A percentile compares a stretch with the other conserved stretches of the same genome.
phyloP scores from a whole-genome alignment of 2,329 filamentous ascomycete species.

The Cordyceps cateniannulata region DNA sequence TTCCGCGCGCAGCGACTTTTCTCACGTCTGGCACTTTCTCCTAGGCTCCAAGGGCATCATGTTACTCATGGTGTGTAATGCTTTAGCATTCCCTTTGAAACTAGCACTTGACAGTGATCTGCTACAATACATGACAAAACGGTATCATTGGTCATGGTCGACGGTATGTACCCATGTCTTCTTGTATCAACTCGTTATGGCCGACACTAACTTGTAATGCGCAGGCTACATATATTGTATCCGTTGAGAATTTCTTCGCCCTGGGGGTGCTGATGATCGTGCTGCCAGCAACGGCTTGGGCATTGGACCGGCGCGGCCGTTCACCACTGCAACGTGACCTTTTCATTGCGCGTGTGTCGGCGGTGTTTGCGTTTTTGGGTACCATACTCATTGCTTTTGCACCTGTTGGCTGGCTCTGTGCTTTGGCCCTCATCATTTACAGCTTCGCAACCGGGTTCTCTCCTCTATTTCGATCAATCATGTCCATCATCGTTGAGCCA shows the following conservation, averaged over 20 bases:
- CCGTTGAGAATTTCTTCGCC: slow-evolving; percentile 30
- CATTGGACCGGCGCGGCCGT: slow-evolving; percentile 26
- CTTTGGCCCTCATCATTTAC: slow-evolving; percentile 36
- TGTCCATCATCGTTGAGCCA: slow-evolving; percentile 47
- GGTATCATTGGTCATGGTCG: slow-evolving; percentile 43
- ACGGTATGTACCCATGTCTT: slow-evolving; percentile 24
- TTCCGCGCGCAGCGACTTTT: slow-evolving; percentile 23
- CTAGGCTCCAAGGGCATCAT: slow-evolving; percentile 31
- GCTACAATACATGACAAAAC: slow-evolving; percentile 47
- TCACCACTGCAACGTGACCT: slow-evolving; percentile 33
- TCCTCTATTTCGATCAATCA: slow-evolving; percentile 39
- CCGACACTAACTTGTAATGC: neutral
- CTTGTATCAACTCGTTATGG: slow-evolving; percentile 8
- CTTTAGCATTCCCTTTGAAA: slow-evolving; percentile 22
- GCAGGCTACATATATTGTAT: slow-evolving; percentile 36
- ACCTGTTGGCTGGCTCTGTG: slow-evolving; percentile 27
- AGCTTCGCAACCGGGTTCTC: slow-evolving; percentile 39
- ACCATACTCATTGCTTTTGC: slow-evolving; percentile 33
- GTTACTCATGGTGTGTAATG: slow-evolving; percentile 30
- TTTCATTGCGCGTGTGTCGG: slow-evolving; percentile 30
- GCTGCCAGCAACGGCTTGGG: slow-evolving; percentile 28
- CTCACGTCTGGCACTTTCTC: slow-evolving; percentile 34
- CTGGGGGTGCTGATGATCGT: slow-evolving; percentile 32
- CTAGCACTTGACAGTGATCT: slow-evolving; percentile 29
- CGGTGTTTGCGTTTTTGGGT: slow-evolving; percentile 25